Evolutionary conservation across 805 yeast genomes (phyloP), one percentile per base, ranked within the genome.

Genomic region (Priceomyces medius): DNA sequence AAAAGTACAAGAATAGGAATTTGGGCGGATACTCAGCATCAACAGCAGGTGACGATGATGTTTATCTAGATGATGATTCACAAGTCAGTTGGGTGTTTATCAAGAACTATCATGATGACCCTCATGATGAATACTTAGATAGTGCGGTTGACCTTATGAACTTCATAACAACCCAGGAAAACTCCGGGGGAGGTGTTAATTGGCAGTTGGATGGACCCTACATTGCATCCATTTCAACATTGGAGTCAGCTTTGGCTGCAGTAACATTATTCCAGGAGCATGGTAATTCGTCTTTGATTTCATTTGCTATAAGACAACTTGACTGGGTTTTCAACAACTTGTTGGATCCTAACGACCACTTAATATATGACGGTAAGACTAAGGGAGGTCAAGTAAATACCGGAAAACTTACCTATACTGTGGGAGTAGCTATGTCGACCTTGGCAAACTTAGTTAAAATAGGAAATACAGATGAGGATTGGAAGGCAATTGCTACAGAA

Each of bases 101-200:
- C 4, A 45, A 43, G 1, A 58, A 53, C 4, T 53, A 17, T 19
- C 20, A 32, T 18, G 17, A 23, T 7, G 33, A 18, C 12, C 16
- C 12, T 16, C 27, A 43, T 13, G 20, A 14, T 1, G 31, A 28
- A 3, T 37, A 42, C n/a, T 33, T 44, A 9, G 32, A 35, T 17
- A 37, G 40, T 17, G 53, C 57, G 3, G 20, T 37, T 19, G 43
- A 38, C 16, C 88, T 90, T 56, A 67, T 91, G 55, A 88, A 86
- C 60, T 88, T 79, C 66, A 84, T 89, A 42, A 81, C 83, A 44
- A 74, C 71, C 38, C 87, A 85, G 63, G 74, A 79, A 40, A 93
- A 85, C 47, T 83, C 83, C 29, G 63, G 36, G 12, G 62, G 62
- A 3, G 63, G 62, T 2, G 45, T 57, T 12, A 40, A 31, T 13